Conservation (phyloP, 2,329 filamentous ascomycete genomes). For the Emmonsiellopsis sp. region DNA sequence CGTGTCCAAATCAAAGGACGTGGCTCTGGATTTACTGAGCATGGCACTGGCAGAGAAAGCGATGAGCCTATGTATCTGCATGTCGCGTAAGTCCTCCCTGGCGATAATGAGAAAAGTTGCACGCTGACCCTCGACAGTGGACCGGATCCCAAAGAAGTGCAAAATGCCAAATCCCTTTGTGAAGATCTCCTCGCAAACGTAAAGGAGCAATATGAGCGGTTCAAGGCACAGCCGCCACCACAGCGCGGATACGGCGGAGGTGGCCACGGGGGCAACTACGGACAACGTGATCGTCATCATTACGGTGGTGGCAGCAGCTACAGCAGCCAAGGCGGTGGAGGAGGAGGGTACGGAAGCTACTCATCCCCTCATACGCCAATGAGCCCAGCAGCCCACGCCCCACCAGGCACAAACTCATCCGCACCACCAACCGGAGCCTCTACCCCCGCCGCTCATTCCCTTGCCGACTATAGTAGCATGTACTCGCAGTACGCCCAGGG, state of each 20-base stretch:
- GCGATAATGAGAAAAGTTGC: neutral
- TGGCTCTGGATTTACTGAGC: conserved; percentile 88
- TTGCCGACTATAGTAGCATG: conserved; percentile 65
- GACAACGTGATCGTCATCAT: conserved; percentile 42
- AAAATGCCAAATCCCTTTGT: conserved; percentile 79
- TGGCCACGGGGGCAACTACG: conserved; percentile 36
- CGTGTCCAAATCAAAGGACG: conserved; percentile 97
- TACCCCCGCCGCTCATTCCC: conserved; percentile 18
- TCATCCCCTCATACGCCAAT: conserved; percentile 35
- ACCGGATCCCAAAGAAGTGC: conserved; percentile 76
- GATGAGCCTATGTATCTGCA: conserved; percentile 96
- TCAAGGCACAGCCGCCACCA: conserved; percentile 68
- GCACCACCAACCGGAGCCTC: conserved; percentile 14
- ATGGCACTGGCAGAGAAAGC: conserved; percentile 76
- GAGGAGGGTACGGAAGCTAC: conserved; percentile 33
- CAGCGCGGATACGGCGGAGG: conserved; percentile 49
- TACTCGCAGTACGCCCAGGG: conserved; percentile 72
- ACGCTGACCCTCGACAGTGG: conserved; percentile 50
- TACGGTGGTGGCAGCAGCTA: conserved; percentile 32
- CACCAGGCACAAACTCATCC: conserved; percentile 21
- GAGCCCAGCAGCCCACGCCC: conserved; percentile 35
- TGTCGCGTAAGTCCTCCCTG: conserved; percentile 62
- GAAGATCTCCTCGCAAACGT: conserved; percentile 81
- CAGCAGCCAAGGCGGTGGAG: conserved; percentile 15
- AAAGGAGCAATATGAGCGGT: conserved; percentile 78